Evolutionary conservation across 805 yeast genomes (phyloP), one percentile per base, ranked within the genome.

Genomic region (Pichia occidentalis): DNA sequence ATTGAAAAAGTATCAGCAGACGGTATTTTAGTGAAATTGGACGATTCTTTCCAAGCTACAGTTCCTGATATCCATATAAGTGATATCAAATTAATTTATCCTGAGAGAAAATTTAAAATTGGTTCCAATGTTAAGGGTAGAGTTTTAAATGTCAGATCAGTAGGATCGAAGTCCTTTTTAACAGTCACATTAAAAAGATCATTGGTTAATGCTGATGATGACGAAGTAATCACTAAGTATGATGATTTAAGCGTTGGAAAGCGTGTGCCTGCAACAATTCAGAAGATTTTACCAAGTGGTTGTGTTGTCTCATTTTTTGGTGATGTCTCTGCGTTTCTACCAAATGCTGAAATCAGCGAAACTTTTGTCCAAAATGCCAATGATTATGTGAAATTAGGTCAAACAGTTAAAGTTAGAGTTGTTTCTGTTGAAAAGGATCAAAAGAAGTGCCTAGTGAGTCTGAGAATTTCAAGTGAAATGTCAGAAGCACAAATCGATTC

Each of bases 101-200:
- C 98, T 5, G 97, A 92, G 61, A 75, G 92, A 66, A 85, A 86
- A 53, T 90, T 80, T 69, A 85, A 84, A 60, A 77, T 80, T 30
- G 97, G 96, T 9, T 66, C 81, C 29, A 82, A 79, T 48, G 85
- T 85, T 22, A 82, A 72, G 50, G 92, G 80, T 45, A 75, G 95
- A 62, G 72, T 86, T 10, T 59, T 85, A 47, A 68, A 61, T 37
- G 68, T 73, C 17, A 62, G 70, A 30, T 50, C 56, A 27, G 62
- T 53, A 31, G 69, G 72, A 22, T 44, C 49, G 13, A 71, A 69
- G 23, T 54, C 63, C 23, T 73, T 69, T 33, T 63, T 87, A 30
- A 60, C 65, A 26, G 65, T 85, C 17, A 84, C 97, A 2, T 60
- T 88, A 50, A 87, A 87, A 59, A 94, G 88, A 61, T 77, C 95